Conservation (phyloP, 2,329 filamentous ascomycete genomes). For the Stemphylium beticola region DNA sequence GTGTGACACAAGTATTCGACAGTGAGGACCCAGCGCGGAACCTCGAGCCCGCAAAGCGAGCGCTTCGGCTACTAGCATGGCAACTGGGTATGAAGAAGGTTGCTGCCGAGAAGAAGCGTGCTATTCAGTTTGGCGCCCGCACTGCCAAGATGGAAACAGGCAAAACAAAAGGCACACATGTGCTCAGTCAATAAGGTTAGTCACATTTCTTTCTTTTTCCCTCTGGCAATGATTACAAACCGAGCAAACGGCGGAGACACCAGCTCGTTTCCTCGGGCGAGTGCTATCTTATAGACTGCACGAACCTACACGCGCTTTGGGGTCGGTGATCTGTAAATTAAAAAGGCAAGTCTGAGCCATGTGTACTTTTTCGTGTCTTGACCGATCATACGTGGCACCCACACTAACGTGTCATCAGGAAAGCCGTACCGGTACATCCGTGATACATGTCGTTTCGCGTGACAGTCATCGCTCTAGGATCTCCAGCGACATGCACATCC, state of each 20-base stretch:
- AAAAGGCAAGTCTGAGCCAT: slow-evolving; percentile 47
- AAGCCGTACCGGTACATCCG: too few species aligned
- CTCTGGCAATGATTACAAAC: slow-evolving; percentile 40
- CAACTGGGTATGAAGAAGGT: slow-evolving; percentile 73
- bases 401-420: too few species aligned
- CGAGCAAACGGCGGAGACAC: slow-evolving; percentile 36
- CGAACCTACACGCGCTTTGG: slow-evolving; percentile 23
- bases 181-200: slow-evolving; percentile 45
- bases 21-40: slow-evolving; percentile 34
- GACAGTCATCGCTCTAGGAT: too few species aligned
- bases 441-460: too few species aligned
- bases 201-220: slow-evolving; percentile 8
- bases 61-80: slow-evolving; percentile 78
- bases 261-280: slow-evolving; percentile 25
- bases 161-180: slow-evolving; percentile 56
- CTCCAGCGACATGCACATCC: too few species aligned
- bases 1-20: slow-evolving; percentile 34
- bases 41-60: slow-evolving; percentile 80
- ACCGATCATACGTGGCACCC: too few species aligned
- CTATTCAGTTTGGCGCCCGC: slow-evolving; percentile 62
- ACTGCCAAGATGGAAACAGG: slow-evolving; percentile 56
- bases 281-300: slow-evolving; percentile 1
- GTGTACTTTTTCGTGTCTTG: background rate
- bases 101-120: slow-evolving; percentile 89
- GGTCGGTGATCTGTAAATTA: slow-evolving; percentile 27